Base-by-base conservation (phyloP, 805 yeast species). In the Candida xiaguanensis region DNA sequence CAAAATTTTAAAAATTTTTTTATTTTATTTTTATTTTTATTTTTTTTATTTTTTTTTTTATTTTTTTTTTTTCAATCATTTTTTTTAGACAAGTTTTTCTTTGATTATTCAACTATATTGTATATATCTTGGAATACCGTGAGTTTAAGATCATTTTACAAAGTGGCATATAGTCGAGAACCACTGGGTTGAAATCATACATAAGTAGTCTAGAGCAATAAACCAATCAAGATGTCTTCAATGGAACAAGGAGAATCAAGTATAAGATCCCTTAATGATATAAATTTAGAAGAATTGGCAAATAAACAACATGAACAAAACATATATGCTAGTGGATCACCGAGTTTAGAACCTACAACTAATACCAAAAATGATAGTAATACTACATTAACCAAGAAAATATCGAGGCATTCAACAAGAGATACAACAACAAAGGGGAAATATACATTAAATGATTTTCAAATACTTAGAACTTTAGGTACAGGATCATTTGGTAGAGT, bases 401-500 rank as follows among this genome's bases (percentile, higher is more conserved):
- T 24, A 22, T 46, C 51, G 7, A 50, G 47, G 25, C 56, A 53
- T 39, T 14, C 29, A 8, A 36, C 48, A 31, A 49, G 50, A 27
- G 61, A 58, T 34, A 65, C 77, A 6, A 66, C 67, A 4, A 74
- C 81, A 29, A 76, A 74, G 50, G 81, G 81, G 22, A 77, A 77
- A 51, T 77, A 77, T 49, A 63, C 77, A n/a, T 54, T 77, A 30
- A 63, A 62, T 40, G 82, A 77, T 54, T 77, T 77, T 52, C 76
- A 74, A 43, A 71, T 77, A 27, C 61, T 77, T 60, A 55, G 82
- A 34, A 77, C 82, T 4, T 58, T 77, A 39, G 82, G 82, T 13
- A 77, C 82, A 0, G 82, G 82, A 1, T 74, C 80, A 8, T 77
- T 77, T 55, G 82, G 82, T 11, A 49, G 82, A 37, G 82, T 77